Percentiles rank a stretch among this genome's conserved stretches.
Conservation (phyloP, 2,329 filamentous ascomycete species). For the Aspergillus tamarii region DNA sequence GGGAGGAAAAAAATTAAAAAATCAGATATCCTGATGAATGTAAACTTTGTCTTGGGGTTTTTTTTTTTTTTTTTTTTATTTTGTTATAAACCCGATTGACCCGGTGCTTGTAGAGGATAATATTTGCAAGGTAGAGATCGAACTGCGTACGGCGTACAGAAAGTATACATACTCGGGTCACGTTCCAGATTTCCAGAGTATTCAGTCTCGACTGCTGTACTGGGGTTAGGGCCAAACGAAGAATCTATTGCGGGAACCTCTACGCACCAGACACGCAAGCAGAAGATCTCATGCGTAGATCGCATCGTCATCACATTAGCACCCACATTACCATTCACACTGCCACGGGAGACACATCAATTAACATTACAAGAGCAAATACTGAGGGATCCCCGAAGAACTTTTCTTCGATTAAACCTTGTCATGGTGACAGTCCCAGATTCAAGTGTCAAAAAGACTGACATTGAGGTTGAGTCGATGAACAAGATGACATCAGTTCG, state of each 20-base stretch:
- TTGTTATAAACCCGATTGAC: too few relatives aligned
- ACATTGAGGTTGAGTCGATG: background rate
- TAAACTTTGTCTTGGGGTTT: background rate
- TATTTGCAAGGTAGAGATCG: background rate
- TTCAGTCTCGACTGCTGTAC: background rate
- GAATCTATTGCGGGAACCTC: background rate
- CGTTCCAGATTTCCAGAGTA: background rate
- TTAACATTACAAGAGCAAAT: background rate
- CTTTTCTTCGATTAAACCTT: background rate
- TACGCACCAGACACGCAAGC: conserved; percentile 3
- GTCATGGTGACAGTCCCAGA: background rate
- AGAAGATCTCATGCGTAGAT: background rate
- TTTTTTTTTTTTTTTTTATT: background rate
- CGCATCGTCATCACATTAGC: background rate
- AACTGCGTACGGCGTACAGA: too few relatives aligned
- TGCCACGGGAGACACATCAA: background rate
- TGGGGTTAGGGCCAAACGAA: background rate
- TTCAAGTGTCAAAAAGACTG: background rate
- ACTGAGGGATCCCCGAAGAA: background rate
- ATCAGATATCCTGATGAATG: conserved; percentile 3
- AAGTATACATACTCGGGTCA: background rate
- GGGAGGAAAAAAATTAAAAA: background rate
- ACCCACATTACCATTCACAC: background rate
- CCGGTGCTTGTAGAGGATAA: background rate
- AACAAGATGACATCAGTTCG: conserved; percentile 3